These are phyloP conservation scores for Monosporascus sp. DNA, from an alignment of 2,329 filamentous ascomycete genomes.

Conservation along the genomic window DNA sequence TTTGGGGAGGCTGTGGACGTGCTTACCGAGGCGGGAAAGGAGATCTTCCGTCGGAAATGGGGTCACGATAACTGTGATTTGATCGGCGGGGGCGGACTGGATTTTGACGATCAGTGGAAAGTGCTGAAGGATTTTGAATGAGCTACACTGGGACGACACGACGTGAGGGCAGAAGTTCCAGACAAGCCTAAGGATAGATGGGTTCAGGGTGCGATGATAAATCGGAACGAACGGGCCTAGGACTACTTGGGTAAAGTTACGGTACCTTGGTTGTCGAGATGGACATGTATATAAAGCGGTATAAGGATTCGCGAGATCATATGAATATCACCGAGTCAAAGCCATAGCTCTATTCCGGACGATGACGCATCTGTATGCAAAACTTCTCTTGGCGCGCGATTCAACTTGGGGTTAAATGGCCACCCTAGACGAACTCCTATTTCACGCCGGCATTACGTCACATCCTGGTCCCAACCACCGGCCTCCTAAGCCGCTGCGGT, in stretches of 20 bases:
- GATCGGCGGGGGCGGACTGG: conserved; percentile 28
- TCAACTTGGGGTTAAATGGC: too few species aligned
- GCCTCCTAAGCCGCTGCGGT: conserved; percentile 21
- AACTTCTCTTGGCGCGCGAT: too few species aligned
- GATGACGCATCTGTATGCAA: too few species aligned
- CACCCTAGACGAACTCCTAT: background rate
- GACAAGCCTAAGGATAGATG: background rate
- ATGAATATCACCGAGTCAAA: too few species aligned
- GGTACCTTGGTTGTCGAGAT: background rate
- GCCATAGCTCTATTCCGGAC: too few species aligned
- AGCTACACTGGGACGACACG: too few species aligned
- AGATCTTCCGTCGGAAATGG: conserved; percentile 37
- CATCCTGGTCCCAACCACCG: conserved; percentile 24
- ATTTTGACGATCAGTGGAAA: conserved; percentile 39
- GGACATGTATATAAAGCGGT: background rate
- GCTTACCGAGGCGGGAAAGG: conserved; percentile 28
- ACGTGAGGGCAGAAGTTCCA: conserved; percentile 10
- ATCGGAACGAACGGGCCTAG: background rate
- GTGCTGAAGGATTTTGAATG: conserved; percentile 33
- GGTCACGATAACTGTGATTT: conserved; percentile 39
- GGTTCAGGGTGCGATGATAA: background rate
- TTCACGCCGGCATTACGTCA: background rate
- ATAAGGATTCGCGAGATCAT: too few species aligned
- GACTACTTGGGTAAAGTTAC: background rate
- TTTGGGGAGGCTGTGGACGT: conserved; percentile 28